phyloP scores from a whole-genome alignment of 2,329 filamentous ascomycete genomes.

The Trichoderma semiorbis region DNA sequence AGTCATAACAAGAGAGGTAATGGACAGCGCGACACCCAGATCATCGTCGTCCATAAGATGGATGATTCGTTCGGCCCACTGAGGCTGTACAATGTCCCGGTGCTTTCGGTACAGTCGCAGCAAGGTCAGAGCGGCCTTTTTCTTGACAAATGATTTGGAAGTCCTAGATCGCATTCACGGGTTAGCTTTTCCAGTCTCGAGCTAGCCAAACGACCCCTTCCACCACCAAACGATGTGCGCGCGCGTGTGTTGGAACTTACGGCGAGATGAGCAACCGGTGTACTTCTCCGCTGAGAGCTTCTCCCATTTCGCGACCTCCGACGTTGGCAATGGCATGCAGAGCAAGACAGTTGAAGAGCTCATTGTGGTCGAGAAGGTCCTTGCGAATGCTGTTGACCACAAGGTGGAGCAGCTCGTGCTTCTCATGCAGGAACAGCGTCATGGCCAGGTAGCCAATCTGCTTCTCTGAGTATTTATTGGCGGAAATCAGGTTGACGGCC shows the following conservation, averaged over 20 bases:
- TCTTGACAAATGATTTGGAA: slow-evolving; percentile 98
- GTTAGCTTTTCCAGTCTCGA: slow-evolving; percentile 1
- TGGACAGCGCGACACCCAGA: slow-evolving; percentile 88
- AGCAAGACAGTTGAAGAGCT: slow-evolving; percentile 94
- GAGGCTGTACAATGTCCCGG: slow-evolving; percentile 87
- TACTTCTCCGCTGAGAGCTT: slow-evolving; percentile 86
- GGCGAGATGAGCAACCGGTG: slow-evolving; percentile 92
- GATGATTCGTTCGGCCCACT: slow-evolving; percentile 97
- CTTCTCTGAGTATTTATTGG: slow-evolving; percentile 97
- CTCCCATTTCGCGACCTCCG: slow-evolving; percentile 93
- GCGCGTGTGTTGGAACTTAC: slow-evolving; percentile 49
- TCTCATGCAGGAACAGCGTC: slow-evolving; percentile 93
- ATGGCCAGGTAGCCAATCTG: slow-evolving; percentile 98
- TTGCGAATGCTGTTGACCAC: slow-evolving; percentile 99
- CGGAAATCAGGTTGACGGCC: slow-evolving; percentile 95
- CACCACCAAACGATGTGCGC: not conserved
- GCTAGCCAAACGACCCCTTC: not conserved
- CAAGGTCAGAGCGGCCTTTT: slow-evolving; percentile 93
- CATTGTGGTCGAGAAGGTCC: slow-evolving; percentile 89
- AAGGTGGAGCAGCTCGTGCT: slow-evolving; percentile 91
- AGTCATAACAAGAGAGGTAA: slow-evolving; percentile 93
- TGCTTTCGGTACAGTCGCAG: slow-evolving; percentile 92
- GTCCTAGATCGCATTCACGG: slow-evolving; percentile 34
- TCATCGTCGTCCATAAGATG: slow-evolving; percentile 98
- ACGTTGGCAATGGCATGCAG: slow-evolving; percentile 98